Evolutionary conservation across 2,329 filamentous ascomycete species (phyloP).

Genomic region (Colletotrichum neosansevieriae): DNA sequence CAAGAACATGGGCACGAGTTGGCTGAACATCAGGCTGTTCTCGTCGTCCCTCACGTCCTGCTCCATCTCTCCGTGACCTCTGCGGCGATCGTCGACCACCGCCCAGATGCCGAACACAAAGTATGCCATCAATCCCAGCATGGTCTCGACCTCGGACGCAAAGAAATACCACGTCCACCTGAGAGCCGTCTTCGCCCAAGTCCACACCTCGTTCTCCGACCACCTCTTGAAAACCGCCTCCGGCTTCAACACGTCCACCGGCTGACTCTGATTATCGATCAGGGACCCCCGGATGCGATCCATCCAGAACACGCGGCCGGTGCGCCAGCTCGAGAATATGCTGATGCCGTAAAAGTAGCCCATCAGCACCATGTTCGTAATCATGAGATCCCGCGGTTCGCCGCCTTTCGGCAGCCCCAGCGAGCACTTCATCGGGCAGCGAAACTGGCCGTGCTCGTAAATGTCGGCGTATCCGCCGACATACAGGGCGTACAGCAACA

Average conservation of each 20-base stretch:
- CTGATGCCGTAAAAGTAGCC: conserved; percentile 10
- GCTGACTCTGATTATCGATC: conserved; percentile 18
- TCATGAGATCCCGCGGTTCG: background rate
- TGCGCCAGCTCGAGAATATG: conserved; percentile 22
- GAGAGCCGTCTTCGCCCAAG: background rate
- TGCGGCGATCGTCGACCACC: conserved; percentile 23
- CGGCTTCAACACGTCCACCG: conserved; percentile 2
- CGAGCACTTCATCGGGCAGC: conserved; percentile 17
- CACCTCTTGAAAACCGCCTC: conserved; percentile 4
- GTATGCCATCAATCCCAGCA: background rate
- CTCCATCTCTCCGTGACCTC: conserved; percentile 34
- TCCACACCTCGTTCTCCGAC: conserved; percentile 3
- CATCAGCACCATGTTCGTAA: conserved; percentile 24
- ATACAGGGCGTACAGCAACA: background rate
- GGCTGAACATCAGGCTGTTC: conserved; percentile 38
- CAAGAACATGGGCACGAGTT: conserved; percentile 41
- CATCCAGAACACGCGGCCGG: conserved; percentile 24
- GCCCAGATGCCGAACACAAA: conserved; percentile 14
- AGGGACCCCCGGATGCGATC: background rate
- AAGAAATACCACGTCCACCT: conserved; percentile 21
- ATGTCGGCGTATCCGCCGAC: background rate
- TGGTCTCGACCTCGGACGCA: conserved; percentile 26
- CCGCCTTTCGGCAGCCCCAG: conserved; percentile 7
- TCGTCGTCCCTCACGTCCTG: conserved; percentile 24
- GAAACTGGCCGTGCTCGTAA: background rate